Evolutionary conservation across 805 yeast species (phyloP).

Genomic region (Candida methanosorbosa): DNA sequence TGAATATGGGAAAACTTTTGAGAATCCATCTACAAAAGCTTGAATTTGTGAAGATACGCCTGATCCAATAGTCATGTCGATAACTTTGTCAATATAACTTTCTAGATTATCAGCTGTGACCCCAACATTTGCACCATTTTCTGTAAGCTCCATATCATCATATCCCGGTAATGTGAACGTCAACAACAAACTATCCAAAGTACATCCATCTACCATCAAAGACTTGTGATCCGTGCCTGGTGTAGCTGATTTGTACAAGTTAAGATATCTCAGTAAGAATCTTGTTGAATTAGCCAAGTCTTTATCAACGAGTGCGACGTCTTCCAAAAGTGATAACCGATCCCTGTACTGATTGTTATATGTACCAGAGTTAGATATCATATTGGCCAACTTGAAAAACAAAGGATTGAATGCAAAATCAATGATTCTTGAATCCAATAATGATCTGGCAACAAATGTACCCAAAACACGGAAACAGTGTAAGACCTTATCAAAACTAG

Average conservation of each 20-base stretch:
- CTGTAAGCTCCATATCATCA: constrained; percentile 46
- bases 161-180: constrained; percentile 75
- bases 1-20: constrained; percentile 70
- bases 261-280: constrained; percentile 36
- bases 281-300: constrained; percentile 49
- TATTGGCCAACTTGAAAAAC: constrained; percentile 56
- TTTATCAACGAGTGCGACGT: constrained; percentile 45
- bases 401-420: constrained; percentile 71
- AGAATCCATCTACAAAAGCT: constrained; percentile 73
- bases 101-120: constrained; percentile 49
- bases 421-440: constrained; percentile 79
- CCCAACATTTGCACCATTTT: constrained; percentile 39
- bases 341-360: constrained; percentile 6
- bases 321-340: constrained; percentile 19
- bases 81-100: constrained; percentile 44
- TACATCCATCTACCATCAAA: constrained; percentile 17
- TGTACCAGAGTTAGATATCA: constrained; percentile 9
- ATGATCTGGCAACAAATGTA: constrained; percentile 75
- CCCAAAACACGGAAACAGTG: constrained; percentile 64
- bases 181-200: constrained; percentile 47
- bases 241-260: constrained; percentile 7
- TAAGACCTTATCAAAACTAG: constrained; percentile 32
- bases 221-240: not conserved
- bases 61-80: constrained; percentile 47
- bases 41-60: constrained; percentile 62